Conservation (phyloP, 2,329 filamentous ascomycete genomes). For the Chaetomium globosum region DNA sequence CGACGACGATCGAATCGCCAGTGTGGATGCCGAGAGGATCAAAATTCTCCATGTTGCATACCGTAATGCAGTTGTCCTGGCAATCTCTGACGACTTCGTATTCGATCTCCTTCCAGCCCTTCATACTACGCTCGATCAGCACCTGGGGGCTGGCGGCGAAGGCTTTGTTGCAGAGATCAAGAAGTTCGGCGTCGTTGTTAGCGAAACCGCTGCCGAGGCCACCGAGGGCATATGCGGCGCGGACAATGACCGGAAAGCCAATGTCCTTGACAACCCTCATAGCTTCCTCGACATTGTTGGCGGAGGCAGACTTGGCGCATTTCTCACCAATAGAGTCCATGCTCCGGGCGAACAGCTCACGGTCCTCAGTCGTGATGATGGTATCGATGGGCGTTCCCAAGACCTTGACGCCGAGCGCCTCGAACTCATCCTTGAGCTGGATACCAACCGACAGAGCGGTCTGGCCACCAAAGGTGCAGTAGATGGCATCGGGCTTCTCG, state of each 20-base stretch:
- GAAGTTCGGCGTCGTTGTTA: constrained; percentile 78
- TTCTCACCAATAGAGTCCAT: constrained; percentile 99
- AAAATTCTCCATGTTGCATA: constrained; percentile 99
- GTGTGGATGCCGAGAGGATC: constrained; percentile 97
- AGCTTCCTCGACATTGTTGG: constrained; percentile 84
- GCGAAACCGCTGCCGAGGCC: constrained; percentile 95
- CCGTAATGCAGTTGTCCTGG: constrained; percentile 97
- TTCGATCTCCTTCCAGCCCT: constrained; percentile 99
- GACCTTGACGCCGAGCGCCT: constrained; percentile 86
- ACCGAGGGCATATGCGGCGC: constrained; percentile 93
- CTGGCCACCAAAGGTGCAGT: constrained; percentile 96
- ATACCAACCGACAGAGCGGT: constrained; percentile 97
- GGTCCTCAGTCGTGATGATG: constrained; percentile 97
- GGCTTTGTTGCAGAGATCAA: constrained; percentile 89
- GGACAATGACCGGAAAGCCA: constrained; percentile 94
- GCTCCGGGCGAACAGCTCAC: constrained; percentile 93
- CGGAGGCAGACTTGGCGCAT: constrained; percentile 95
- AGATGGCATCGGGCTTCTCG: constrained; percentile 93
- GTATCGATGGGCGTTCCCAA: constrained; percentile 96
- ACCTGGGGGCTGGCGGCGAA: constrained; percentile 95
- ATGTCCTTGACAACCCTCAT: constrained; percentile 86
- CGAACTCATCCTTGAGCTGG: constrained; percentile 95
- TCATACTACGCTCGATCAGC: constrained; percentile 97
- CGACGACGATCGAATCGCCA: constrained; percentile 96
- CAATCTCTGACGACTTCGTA: constrained; percentile 97